A percentile compares a stretch with the other conserved stretches of the same genome.
phyloP scores from a whole-genome alignment of 352 stramenopile genomes.

The Phytophthora fragariaefolia region DNA sequence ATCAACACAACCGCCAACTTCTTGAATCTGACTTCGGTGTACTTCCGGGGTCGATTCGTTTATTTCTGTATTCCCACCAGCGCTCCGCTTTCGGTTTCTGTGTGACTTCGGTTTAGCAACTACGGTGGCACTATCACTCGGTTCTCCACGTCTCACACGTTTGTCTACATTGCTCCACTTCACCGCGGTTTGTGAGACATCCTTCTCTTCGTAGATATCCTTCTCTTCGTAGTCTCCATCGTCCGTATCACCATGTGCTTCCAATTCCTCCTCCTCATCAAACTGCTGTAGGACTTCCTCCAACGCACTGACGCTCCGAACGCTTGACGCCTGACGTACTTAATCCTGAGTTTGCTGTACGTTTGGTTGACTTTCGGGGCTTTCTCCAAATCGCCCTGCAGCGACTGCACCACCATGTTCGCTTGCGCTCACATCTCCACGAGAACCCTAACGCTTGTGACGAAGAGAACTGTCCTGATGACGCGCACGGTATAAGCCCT shows the following conservation, averaged over 20 bases:
- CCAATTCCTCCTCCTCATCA: slow-evolving; percentile 2
- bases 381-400: background rate
- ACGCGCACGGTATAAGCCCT: no score
- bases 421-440: no score
- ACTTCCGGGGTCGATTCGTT: background rate
- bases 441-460: no score
- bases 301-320: background rate
- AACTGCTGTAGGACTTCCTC: background rate
- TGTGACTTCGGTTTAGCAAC: no score
- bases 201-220: background rate
- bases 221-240: no score
- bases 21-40: background rate
- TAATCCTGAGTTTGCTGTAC: background rate
- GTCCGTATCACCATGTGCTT: background rate
- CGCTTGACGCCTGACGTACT: background rate
- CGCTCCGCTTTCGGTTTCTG: no score
- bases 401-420: no score
- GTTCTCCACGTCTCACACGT: no score
- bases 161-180: background rate
- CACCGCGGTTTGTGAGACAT: no score
- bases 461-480: no score
- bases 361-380: background rate
- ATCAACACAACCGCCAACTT: no score
- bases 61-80: background rate
- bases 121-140: no score